These are phyloP conservation scores for Diutina pseudorugosa DNA, from an alignment of 1,139 yeast genomes.

Conservation along the genomic window DNA sequence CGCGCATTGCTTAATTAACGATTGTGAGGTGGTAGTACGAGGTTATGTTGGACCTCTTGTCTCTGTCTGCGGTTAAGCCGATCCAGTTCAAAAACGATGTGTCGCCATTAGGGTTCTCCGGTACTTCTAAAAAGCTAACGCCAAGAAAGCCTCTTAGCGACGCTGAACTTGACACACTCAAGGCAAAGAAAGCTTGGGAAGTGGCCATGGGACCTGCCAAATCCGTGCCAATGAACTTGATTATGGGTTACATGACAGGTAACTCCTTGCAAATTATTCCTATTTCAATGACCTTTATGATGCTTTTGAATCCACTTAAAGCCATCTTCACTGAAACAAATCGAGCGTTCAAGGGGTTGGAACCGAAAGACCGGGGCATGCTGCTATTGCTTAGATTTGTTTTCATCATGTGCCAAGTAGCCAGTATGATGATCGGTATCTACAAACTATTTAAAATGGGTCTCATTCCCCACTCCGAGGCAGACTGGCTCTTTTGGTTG, in stretches of 20 bases:
- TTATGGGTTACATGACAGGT: constrained; percentile 93
- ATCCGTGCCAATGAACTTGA: constrained; percentile 72
- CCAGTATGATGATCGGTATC: constrained; percentile 62
- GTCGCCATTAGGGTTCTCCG: constrained; percentile 8
- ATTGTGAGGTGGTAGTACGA: background rate
- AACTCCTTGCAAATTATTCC: constrained; percentile 83
- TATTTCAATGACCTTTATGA: constrained; percentile 79
- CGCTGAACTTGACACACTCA: constrained; percentile 25
- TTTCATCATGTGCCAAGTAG: constrained; percentile 46
- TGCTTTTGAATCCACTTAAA: constrained; percentile 66
- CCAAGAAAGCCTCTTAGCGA: constrained; percentile 6
- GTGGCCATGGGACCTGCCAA: constrained; percentile 77
- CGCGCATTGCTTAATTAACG: background rate
- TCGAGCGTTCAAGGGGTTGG: constrained; percentile 21
- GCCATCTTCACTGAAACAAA: constrained; percentile 52
- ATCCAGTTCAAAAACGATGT: background rate
- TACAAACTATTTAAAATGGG: constrained; percentile 88
- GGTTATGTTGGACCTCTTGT: background rate
- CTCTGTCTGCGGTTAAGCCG: background rate
- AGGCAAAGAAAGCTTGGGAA: constrained; percentile 73
- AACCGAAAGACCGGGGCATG: constrained; percentile 21
- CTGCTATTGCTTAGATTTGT: constrained; percentile 27
- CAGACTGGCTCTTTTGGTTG: constrained; percentile 94
- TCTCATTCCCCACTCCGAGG: constrained; percentile 68
- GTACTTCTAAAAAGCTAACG: constrained; percentile 4